Evolutionary conservation across 2,329 filamentous ascomycete genomes (phyloP), one percentile per base, ranked within the genome.

Genomic region (Exophiala xenobiotica): DNA sequence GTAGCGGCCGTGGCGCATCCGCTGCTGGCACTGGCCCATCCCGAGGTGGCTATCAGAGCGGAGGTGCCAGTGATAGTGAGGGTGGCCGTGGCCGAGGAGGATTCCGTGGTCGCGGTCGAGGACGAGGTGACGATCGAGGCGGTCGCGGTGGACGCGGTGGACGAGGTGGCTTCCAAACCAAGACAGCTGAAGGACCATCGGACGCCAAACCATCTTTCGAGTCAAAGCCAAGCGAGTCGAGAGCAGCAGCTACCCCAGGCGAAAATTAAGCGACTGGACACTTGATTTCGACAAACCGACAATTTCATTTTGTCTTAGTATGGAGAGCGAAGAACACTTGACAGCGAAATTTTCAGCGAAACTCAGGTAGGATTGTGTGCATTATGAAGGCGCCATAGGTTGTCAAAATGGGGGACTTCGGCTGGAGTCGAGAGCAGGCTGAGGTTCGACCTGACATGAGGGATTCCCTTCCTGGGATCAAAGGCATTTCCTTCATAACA

Each of bases 1-100:
- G 65, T 41, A 74, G 71, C 64, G 80, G 68, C 61, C 82, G 87
- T 41, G 83, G 83, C 46, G 83, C 83, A 47, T 81, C 83, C 27
- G 85, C 77, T 46, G 82, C 83, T 42, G 76, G 77, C 58, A 68
- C 74, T n/a, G 70, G 71, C 43, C 70, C 73, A 45, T 60, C 65
- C 40, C 80, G 80, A 51, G 87, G 86, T 61, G 90, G 89, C 53
- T 96, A 96, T 74, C 85, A 89, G 62, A 95, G 90, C 65, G 88
- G 87, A 49, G 88, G 84, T 46, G 89, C 88, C 52, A 91, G 85
- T 54, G 84, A 86, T 65, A 88, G 86, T 61, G 88, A 90, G 64
- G 76, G 78, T 58, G 86, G 88, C 53, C 78, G 80, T 47, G 78
- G 78, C 22, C 77, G 78, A 40, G 75, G 75, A 29, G 74, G 74